phyloP scores from a whole-genome alignment of 768 basidiomycete species.

The Agaricus blazei region DNA sequence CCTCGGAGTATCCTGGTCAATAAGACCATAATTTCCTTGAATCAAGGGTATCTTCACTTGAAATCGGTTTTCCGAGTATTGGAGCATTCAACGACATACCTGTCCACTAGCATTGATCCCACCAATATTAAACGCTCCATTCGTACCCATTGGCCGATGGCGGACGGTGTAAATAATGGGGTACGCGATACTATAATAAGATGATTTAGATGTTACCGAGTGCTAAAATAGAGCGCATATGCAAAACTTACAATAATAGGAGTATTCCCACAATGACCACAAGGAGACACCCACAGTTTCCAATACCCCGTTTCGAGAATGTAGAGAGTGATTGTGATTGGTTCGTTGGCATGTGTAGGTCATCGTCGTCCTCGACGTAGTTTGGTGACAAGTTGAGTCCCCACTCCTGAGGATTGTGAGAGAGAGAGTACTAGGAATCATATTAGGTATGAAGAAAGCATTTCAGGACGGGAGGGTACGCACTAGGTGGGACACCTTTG shows the following conservation, averaged over 20 bases:
- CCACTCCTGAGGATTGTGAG: slow-evolving; percentile 54
- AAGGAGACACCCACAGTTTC: slow-evolving; percentile 56
- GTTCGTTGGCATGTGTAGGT: slow-evolving; percentile 20
- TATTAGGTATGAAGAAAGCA: neutral
- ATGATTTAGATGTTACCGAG: no score
- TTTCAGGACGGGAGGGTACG: neutral
- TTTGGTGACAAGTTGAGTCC: slow-evolving; percentile 41
- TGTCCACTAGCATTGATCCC: slow-evolving; percentile 67
- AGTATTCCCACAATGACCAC: slow-evolving; percentile 37
- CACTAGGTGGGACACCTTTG: slow-evolving; percentile 22
- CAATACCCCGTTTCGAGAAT: slow-evolving; percentile 58
- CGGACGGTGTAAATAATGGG: slow-evolving; percentile 29
- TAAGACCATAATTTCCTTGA: slow-evolving; percentile 46
- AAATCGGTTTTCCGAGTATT: slow-evolving; percentile 1
- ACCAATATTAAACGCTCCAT: slow-evolving; percentile 33
- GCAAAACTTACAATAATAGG: slow-evolving; percentile 56
- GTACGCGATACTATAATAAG: slow-evolving; percentile 26
- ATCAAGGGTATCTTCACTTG: slow-evolving; percentile 53
- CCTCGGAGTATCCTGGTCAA: slow-evolving; percentile 53
- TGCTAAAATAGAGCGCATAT: neutral
- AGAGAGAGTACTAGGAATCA: slow-evolving; percentile 38
- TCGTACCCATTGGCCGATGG: slow-evolving; percentile 15
- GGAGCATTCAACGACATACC: slow-evolving; percentile 19
- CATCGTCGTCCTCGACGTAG: slow-evolving; percentile 38
- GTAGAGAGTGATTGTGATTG: slow-evolving; percentile 32